Conservation (phyloP, 2,329 filamentous ascomycete species). For the Pseudopyricularia javanii region DNA sequence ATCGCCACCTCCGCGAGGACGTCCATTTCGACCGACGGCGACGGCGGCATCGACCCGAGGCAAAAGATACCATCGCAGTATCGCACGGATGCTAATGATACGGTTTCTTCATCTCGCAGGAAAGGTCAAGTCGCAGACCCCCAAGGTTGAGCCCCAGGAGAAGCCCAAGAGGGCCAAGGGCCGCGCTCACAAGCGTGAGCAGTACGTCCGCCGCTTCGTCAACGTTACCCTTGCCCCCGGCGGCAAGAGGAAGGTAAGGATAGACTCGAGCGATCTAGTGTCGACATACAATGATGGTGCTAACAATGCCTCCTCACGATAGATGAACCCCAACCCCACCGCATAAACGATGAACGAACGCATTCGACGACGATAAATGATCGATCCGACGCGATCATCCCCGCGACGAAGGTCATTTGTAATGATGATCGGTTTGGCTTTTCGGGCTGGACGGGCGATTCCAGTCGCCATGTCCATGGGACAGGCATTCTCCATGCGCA, state of each 20-base stretch:
- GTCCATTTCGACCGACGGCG: neutral
- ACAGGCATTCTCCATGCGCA: neutral
- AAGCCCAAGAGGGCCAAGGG: conserved; percentile 97
- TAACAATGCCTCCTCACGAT: neutral
- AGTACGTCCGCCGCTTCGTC: conserved; percentile 95
- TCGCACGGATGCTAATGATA: neutral
- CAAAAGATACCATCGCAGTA: neutral
- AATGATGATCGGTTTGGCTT: neutral
- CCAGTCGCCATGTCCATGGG: neutral
- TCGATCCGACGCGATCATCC: neutral
- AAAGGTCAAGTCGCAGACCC: conserved; percentile 96
- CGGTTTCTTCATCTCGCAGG: conserved; percentile 16
- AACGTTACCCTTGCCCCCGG: conserved; percentile 84
- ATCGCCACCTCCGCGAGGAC: neutral
- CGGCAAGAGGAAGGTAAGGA: conserved; percentile 88
- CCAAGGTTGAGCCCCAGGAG: conserved; percentile 85
- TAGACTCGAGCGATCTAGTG: neutral
- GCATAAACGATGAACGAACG: conserved; percentile 5
- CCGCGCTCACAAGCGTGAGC: conserved; percentile 91
- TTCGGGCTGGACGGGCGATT: neutral
- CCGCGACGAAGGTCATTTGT: neutral
- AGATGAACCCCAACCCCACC: conserved; percentile 13
- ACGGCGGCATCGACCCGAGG: neutral
- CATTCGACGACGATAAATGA: neutral
- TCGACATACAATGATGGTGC: neutral